A percentile compares a stretch with the other conserved stretches of the same genome.
These are phyloP conservation scores for Musa itinerans DNA, from an alignment of 176 grass and related monocot genomes.

Conservation along the genomic window DNA sequence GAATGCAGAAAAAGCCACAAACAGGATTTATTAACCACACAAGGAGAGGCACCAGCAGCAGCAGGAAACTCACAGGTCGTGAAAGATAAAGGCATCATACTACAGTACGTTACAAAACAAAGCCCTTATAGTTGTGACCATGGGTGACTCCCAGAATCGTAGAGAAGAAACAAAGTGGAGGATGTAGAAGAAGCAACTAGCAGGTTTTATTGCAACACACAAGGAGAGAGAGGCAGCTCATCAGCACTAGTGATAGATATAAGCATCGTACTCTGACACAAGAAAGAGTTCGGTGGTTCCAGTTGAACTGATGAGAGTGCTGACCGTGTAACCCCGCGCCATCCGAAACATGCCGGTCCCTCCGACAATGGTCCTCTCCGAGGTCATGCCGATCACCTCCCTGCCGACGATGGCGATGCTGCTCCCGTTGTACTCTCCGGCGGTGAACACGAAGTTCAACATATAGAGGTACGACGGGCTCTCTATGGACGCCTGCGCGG, in stretches of 20 bases:
- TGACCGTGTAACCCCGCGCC: conserved; percentile 14
- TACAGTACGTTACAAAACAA: too few relatives aligned
- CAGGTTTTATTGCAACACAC: too few relatives aligned
- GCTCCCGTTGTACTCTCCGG: conserved; percentile 30
- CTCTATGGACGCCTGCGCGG: conserved; percentile 11
- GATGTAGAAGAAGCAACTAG: too few relatives aligned
- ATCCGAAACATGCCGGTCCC: conserved; percentile 33
- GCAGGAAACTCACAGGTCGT: too few relatives aligned
- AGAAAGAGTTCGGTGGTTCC: neutral
- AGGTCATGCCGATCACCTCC: conserved; percentile 1
- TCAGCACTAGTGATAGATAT: neutral
- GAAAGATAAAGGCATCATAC: too few relatives aligned
- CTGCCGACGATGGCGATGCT: conserved; percentile 23
- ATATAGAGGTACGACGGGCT: conserved; percentile 8
- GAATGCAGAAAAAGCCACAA: too few relatives aligned
- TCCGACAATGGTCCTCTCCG: conserved; percentile 36
- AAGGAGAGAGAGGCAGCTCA: neutral
- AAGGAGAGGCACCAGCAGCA: too few relatives aligned
- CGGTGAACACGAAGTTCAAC: conserved; percentile 27
- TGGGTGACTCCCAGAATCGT: too few relatives aligned
- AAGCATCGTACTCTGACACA: neutral
- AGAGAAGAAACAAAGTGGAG: too few relatives aligned
- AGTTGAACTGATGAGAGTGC: neutral
- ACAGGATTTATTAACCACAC: too few relatives aligned
- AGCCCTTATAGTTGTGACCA: too few relatives aligned